Base-by-base conservation (phyloP, 23 red algal species). In the Chondrus crispus region DNA sequence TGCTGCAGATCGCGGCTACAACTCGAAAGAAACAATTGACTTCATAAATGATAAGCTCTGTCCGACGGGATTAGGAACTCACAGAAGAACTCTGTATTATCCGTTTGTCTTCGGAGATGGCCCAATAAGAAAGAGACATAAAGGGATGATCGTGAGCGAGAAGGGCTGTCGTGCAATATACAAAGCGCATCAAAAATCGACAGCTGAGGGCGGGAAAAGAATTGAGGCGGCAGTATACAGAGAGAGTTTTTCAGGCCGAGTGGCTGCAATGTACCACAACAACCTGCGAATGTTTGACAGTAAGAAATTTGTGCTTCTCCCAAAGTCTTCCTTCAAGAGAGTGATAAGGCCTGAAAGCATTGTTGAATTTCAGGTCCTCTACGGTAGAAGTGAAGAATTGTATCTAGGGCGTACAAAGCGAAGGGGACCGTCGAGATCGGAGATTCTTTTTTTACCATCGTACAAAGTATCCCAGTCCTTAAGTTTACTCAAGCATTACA, bases 231-330 rank as follows among this genome's bases (percentile, higher is more conserved):
- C 39, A 16, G 49, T 85, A 2, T 85, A 85, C 19, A 53, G 51
- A 26, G 81, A 85, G 32, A 85, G 38, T 43, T 85, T 42, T 28
- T 45, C 5, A 42, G 26, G 30, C 6, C 81, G 81, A 20, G 46
- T 85, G 28, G 81, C 81, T 41, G 81, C 70, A 8, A 4, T 75
- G 6, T 75, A 75, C 39, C 70, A 75, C 39, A 75, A 75, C 70
- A 5, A 75, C 22, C 4, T 4, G 22, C 29, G 5, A 38, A 53
- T 64, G 2, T 84, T 84, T 64, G 55, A 16, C 9, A 10, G 53
- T 84, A 45, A 51, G 10, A 37, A 19, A 28, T 62, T 68, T 38
- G 66, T 35, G 35, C 30, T 84, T 5, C 35, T 64, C 12, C 80
- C 53, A 39, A 37, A 84, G 66, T 6, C 19, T 35, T 33, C 3